Conservation (phyloP, 2,329 filamentous ascomycete species). For the Phialophora macrospora region DNA sequence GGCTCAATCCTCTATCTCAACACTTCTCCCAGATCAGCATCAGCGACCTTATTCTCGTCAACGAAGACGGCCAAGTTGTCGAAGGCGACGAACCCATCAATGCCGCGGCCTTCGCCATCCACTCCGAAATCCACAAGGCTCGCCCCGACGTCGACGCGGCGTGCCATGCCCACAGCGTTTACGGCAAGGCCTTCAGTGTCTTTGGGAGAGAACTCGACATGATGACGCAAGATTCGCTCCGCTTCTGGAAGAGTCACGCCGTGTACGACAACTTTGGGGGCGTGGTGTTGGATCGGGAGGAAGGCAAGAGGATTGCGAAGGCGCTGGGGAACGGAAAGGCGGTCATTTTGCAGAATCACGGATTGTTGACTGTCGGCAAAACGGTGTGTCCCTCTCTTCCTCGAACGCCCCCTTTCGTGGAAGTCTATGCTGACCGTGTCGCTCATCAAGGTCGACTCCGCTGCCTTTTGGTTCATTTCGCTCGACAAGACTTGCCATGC, state of each 20-base stretch:
- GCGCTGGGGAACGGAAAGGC: conserved; percentile 58
- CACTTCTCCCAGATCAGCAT: conserved; percentile 53
- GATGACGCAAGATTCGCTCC: conserved; percentile 55
- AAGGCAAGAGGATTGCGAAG: conserved; percentile 57
- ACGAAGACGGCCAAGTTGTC: conserved; percentile 50
- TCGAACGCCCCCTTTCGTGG: no score
- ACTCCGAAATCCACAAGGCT: conserved; percentile 57
- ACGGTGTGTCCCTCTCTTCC: conserved; percentile 37
- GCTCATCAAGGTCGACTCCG: conserved; percentile 51
- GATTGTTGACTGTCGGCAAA: conserved; percentile 57
- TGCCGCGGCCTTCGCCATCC: conserved; percentile 55
- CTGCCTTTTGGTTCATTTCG: conserved; percentile 61
- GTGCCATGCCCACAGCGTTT: conserved; percentile 49
- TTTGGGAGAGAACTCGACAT: conserved; percentile 55
- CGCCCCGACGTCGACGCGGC: conserved; percentile 56
- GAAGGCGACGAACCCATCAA: conserved; percentile 52
- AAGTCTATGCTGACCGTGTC: background rate
- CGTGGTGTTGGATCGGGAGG: conserved; percentile 58
- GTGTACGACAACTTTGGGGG: conserved; percentile 58
- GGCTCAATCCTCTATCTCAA: conserved; percentile 52
- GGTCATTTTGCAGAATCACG: conserved; percentile 61
- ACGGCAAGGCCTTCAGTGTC: conserved; percentile 55
- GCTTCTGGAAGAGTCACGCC: conserved; percentile 46
- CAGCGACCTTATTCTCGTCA: conserved; percentile 51
- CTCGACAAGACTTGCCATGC: conserved; percentile 51